Conservation (phyloP, 805 yeast species). For the Kazachstania martiniae region DNA sequence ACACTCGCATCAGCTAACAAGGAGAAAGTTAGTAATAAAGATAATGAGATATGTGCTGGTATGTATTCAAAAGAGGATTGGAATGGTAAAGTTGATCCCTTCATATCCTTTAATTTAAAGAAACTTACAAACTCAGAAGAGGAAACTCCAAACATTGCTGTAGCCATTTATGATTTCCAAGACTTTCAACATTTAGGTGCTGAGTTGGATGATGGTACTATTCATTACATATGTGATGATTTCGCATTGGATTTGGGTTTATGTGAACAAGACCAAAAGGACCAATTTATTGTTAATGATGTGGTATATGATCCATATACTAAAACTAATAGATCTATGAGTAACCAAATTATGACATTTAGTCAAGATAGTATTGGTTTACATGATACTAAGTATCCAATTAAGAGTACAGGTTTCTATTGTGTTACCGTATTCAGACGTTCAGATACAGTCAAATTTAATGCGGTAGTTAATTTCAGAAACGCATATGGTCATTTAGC, state of each 20-base stretch:
- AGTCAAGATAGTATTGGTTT: slow-evolving; percentile 47
- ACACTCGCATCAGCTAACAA: slow-evolving; percentile 25
- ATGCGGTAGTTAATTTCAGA: slow-evolving; percentile 69
- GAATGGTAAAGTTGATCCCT: slow-evolving; percentile 69
- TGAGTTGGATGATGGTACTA: slow-evolving; percentile 31
- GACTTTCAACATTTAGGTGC: slow-evolving; percentile 65
- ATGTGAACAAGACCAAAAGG: slow-evolving; percentile 46
- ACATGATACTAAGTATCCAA: slow-evolving; percentile 49
- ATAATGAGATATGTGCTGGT: slow-evolving; percentile 75
- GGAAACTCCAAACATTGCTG: too few relatives aligned
- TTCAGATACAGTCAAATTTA: slow-evolving; percentile 34
- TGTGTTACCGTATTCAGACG: slow-evolving; percentile 69
- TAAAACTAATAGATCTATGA: slow-evolving; percentile 42
- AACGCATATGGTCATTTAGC: slow-evolving; percentile 86
- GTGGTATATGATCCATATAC: slow-evolving; percentile 33
- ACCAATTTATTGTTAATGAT: slow-evolving; percentile 50
- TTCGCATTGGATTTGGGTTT: slow-evolving; percentile 42
- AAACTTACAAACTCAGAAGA: slow-evolving; percentile 28
- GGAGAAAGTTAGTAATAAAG: slow-evolving; percentile 38
- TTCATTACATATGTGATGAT: slow-evolving; percentile 67
- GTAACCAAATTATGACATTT: slow-evolving; percentile 45
- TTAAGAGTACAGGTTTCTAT: slow-evolving; percentile 77
- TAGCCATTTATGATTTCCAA: slow-evolving; percentile 73
- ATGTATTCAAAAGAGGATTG: slow-evolving; percentile 80
- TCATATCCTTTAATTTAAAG: slow-evolving; percentile 39